These are phyloP conservation scores for Penicillium fimorum DNA, from an alignment of 495 filamentous ascomycete species.

Conservation along the genomic window DNA sequence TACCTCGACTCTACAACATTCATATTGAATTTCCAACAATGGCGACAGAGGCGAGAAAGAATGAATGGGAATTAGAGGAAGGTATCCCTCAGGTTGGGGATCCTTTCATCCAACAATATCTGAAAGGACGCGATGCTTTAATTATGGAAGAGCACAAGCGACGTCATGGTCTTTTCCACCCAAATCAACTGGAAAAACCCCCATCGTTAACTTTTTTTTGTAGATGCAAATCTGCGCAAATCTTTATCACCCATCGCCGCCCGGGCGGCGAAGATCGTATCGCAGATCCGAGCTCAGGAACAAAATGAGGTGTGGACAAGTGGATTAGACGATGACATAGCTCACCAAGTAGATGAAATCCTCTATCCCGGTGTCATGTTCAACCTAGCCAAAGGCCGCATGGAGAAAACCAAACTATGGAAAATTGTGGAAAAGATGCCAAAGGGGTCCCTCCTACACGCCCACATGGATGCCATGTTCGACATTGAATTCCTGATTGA, in stretches of 20 bases:
- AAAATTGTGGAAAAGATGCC: constrained; percentile 81
- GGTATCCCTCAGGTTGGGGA: constrained; percentile 58
- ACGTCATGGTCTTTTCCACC: constrained; percentile 61
- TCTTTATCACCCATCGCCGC: constrained; percentile 72
- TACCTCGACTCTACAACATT: background rate
- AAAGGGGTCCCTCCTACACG: constrained; percentile 86
- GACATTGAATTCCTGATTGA: constrained; percentile 76
- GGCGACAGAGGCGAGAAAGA: too few species aligned
- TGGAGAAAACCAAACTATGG: constrained; percentile 84
- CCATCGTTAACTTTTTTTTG: background rate
- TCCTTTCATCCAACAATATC: constrained; percentile 75
- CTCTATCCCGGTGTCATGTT: constrained; percentile 90
- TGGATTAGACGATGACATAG: constrained; percentile 63
- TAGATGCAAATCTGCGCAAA: constrained; percentile 47
- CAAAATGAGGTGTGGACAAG: constrained; percentile 67
- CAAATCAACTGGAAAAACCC: constrained; percentile 9
- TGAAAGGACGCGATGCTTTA: constrained; percentile 71
- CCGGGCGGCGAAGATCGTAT: constrained; percentile 74
- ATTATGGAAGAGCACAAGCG: constrained; percentile 77
- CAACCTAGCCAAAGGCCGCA: constrained; percentile 68
- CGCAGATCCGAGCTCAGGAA: constrained; percentile 74
- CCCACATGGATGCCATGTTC: constrained; percentile 87
- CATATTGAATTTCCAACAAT: constrained; percentile 16
- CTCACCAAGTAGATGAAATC: constrained; percentile 48
- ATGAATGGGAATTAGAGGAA: constrained; percentile 49